Evolutionary conservation across 2,329 filamentous ascomycete genomes (phyloP).

Genomic region (Scytalidium sp.): DNA sequence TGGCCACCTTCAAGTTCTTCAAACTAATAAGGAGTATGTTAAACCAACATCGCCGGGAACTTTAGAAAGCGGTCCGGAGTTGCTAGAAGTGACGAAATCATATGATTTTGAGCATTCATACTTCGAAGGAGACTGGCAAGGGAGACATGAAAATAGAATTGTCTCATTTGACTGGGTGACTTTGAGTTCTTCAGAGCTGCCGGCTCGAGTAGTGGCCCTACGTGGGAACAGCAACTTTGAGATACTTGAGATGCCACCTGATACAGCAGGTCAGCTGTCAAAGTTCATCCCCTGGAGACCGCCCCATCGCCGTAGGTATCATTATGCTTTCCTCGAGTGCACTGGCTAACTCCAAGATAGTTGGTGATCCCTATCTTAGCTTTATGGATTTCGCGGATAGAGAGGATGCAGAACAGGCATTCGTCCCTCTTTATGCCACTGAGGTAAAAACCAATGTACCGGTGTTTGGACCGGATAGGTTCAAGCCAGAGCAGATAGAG

Average conservation of each 20-base stretch:
- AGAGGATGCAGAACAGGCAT: constrained; percentile 47
- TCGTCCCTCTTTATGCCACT: constrained; percentile 53
- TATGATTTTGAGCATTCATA: constrained; percentile 61
- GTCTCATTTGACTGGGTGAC: constrained; percentile 69
- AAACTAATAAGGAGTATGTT: constrained; percentile 53
- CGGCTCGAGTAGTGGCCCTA: constrained; percentile 56
- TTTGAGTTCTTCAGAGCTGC: constrained; percentile 50
- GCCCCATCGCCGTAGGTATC: constrained; percentile 44
- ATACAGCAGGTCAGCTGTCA: constrained; percentile 54
- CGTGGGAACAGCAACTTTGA: constrained; percentile 60
- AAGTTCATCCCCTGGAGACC: constrained; percentile 60
- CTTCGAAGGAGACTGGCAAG: constrained; percentile 43
- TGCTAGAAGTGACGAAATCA: constrained; percentile 57
- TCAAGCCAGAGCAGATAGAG: constrained; percentile 40
- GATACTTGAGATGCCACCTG: constrained; percentile 59
- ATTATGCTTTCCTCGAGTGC: neutral
- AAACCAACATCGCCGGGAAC: constrained; percentile 38
- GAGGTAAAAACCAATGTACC: constrained; percentile 50
- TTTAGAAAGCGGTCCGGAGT: constrained; percentile 50
- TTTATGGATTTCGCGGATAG: constrained; percentile 55
- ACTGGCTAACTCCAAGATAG: constrained; percentile 33
- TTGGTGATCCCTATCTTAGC: constrained; percentile 48
- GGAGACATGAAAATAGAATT: constrained; percentile 50
- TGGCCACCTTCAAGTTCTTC: constrained; percentile 60
- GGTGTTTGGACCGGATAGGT: constrained; percentile 53